Evolutionary conservation across 257 asterid genomes (phyloP).

Genomic region (Pogostemon cablin): DNA sequence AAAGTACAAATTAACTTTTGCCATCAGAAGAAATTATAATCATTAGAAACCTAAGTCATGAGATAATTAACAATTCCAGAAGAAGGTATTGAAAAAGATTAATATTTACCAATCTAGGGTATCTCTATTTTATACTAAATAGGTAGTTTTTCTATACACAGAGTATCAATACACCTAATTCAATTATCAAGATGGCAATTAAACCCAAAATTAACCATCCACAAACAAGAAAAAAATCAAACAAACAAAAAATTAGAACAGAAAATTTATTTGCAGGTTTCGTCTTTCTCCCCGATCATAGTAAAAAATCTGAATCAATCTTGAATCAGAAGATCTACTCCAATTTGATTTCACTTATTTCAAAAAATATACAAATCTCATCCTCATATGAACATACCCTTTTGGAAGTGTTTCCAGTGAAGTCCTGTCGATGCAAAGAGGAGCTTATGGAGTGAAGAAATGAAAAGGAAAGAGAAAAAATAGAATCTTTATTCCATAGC

Average conservation of each 20-base stretch:
- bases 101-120: slow-evolving; percentile 10
- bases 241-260: neutral
- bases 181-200: neutral
- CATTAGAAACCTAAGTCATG: neutral
- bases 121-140: neutral
- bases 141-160: neutral
- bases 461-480: slow-evolving; percentile 24
- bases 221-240: neutral
- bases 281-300: slow-evolving; percentile 8
- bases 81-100: neutral
- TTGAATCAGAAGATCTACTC: slow-evolving; percentile 20
- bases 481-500: slow-evolving; percentile 27
- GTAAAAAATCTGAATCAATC: slow-evolving; percentile 15
- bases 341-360: slow-evolving; percentile 16
- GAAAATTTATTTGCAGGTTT: slow-evolving; percentile 1
- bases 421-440: slow-evolving; percentile 26
- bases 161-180: slow-evolving; percentile 7
- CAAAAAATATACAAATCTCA: neutral
- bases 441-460: slow-evolving; percentile 32
- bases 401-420: slow-evolving; percentile 20
- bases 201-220: slow-evolving; percentile 8
- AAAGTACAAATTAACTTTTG: slow-evolving; percentile 25
- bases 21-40: neutral
- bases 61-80: neutral
- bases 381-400: slow-evolving; percentile 21